phyloP scores from a whole-genome alignment of 139 green algal genomes.

The Tetradesmus lagerheimii region DNA sequence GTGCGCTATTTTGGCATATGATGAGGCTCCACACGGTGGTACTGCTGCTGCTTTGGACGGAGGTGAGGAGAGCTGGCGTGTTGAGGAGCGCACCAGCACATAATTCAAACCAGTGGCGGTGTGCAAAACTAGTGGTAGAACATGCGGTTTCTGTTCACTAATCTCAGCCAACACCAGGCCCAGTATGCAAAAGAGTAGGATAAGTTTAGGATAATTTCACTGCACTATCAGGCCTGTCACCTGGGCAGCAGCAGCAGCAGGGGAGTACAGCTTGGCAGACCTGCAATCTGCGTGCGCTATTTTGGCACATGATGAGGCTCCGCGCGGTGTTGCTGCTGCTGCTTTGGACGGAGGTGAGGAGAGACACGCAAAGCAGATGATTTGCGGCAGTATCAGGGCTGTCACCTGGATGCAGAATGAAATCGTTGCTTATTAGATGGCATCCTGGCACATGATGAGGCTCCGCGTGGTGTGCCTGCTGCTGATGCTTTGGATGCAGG shows the following conservation, averaged over 20 bases:
- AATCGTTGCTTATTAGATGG: slow-evolving; percentile 3
- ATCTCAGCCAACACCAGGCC: no score
- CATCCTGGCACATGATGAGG: slow-evolving; percentile 12
- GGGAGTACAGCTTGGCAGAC: not conserved
- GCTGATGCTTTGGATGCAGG: not conserved
- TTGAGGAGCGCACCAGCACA: not conserved
- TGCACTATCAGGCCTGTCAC: no score
- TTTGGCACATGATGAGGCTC: slow-evolving; percentile 1
- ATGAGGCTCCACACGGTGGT: not conserved
- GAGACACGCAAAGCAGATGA: no score
- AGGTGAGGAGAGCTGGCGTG: not conserved
- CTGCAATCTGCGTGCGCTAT: slow-evolving; percentile 17
- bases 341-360: not conserved
- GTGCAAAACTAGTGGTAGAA: no score
- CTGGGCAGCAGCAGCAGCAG: slow-evolving; percentile 6
- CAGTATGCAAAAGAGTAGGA: no score
- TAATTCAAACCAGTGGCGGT: no score
- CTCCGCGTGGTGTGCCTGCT: not conserved
- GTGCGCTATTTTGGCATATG: slow-evolving; percentile 26
- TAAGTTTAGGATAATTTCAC: no score
- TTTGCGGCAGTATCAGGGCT: no score
- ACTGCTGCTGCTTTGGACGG: not conserved
- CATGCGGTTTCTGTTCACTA: no score
- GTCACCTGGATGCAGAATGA: no score
- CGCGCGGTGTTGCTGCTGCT: not conserved